Conservation (phyloP, 495 filamentous ascomycete genomes). For the Hypoxylon cercidicola region DNA sequence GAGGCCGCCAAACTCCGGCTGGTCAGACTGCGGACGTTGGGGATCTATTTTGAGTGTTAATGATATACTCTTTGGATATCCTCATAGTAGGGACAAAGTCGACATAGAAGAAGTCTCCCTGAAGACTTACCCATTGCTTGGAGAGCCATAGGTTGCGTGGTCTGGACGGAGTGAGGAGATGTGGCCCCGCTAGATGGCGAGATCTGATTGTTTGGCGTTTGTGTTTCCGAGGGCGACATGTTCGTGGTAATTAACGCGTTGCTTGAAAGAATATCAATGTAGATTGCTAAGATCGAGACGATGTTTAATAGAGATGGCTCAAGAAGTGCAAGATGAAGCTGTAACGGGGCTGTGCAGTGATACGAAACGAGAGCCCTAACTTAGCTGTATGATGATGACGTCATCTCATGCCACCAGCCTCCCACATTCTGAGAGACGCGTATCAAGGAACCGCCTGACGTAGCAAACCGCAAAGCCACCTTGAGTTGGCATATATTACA, state of each 20-base stretch:
- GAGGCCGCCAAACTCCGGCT: conserved; percentile 42
- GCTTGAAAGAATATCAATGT: background rate
- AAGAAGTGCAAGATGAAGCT: background rate
- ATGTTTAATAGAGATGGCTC: background rate
- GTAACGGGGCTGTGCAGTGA: background rate
- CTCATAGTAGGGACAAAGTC: background rate
- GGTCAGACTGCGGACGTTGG: conserved; percentile 50
- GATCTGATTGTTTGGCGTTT: conserved; percentile 15
- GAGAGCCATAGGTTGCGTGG: conserved; percentile 44
- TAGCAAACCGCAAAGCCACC: too few relatives aligned
- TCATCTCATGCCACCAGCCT: conserved; percentile 1
- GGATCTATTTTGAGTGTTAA: conserved; percentile 44
- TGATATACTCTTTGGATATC: background rate
- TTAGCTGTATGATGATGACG: conserved; percentile 7
- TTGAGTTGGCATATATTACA: too few relatives aligned
- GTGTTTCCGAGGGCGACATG: conserved; percentile 30
- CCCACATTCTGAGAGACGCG: background rate
- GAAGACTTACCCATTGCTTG: conserved; percentile 50
- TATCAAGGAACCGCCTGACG: background rate
- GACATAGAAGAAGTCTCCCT: background rate
- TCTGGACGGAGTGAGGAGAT: conserved; percentile 34
- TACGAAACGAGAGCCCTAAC: background rate
- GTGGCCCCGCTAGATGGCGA: conserved; percentile 16
- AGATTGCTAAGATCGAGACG: background rate
- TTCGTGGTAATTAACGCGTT: background rate